Conservation (phyloP, 345 rosid genomes). For the Gossypioides kirkii region DNA sequence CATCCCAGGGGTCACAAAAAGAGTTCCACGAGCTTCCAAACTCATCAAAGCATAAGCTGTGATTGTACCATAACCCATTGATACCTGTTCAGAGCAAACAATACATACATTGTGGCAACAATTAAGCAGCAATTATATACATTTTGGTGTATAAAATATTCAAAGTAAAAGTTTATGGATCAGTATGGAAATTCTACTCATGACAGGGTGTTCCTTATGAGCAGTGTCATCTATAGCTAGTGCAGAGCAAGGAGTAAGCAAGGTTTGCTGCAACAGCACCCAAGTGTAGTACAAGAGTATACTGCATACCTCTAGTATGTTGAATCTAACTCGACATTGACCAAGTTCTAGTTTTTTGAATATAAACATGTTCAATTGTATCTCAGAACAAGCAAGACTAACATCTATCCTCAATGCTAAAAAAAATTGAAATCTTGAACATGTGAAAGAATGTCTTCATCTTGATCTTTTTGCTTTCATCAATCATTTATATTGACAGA, state of each 20-base stretch:
- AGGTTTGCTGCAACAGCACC: background rate
- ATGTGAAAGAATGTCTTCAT: background rate
- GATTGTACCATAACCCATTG: conserved; percentile 85
- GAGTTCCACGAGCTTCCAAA: conserved; percentile 93
- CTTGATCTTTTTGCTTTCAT: background rate
- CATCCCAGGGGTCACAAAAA: conserved; percentile 77
- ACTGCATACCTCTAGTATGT: background rate
- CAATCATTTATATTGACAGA: background rate
- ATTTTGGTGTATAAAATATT: background rate
- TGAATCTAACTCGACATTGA: background rate
- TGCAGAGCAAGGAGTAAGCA: background rate
- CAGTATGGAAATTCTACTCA: background rate
- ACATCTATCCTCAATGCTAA: too few relatives aligned
- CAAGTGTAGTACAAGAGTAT: background rate
- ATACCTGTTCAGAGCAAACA: conserved; percentile 49
- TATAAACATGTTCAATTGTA: background rate
- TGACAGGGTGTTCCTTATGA: background rate
- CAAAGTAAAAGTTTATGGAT: background rate
- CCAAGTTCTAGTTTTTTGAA: background rate
- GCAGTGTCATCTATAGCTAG: background rate
- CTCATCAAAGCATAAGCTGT: conserved; percentile 86
- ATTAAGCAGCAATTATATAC: background rate
- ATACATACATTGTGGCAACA: background rate
- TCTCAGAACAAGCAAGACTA: background rate
- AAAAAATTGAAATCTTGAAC: too few relatives aligned